Conservation (phyloP, 139 green algal genomes). For the Trebouxia sp. region DNA sequence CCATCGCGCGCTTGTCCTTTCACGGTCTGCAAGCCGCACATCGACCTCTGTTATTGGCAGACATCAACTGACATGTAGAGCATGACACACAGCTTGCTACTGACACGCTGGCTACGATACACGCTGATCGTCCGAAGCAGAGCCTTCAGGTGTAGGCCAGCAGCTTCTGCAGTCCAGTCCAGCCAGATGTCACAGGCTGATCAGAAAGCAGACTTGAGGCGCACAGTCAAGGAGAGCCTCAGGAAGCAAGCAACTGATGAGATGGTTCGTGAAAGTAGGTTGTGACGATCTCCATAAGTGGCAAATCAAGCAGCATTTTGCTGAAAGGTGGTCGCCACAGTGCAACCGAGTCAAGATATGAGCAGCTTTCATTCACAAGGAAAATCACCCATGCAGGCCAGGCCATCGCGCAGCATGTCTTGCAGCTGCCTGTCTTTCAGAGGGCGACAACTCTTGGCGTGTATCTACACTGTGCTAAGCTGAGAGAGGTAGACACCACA, state of each 20-base stretch:
- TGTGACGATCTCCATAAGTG: neutral
- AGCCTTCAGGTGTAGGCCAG: too few relatives aligned
- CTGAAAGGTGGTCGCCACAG: neutral
- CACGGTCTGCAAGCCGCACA: too few relatives aligned
- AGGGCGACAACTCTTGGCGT: slow-evolving; percentile 44
- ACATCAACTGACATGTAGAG: too few relatives aligned
- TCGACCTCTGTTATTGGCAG: too few relatives aligned
- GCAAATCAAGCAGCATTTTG: neutral
- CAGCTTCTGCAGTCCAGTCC: neutral
- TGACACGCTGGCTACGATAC: too few relatives aligned
- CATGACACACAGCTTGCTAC: too few relatives aligned
- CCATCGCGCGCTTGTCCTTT: too few relatives aligned
- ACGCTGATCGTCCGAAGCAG: too few relatives aligned
- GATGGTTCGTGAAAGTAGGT: slow-evolving; percentile 37
- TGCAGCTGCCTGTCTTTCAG: slow-evolving; percentile 45
- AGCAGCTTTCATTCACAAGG: neutral
- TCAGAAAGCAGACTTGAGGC: slow-evolving; percentile 35
- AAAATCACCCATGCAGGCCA: slow-evolving; percentile 32
- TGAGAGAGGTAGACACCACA: slow-evolving; percentile 76
- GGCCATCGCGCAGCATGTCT: slow-evolving; percentile 42
- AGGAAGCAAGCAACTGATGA: slow-evolving; percentile 19
- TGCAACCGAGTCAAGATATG: too few relatives aligned
- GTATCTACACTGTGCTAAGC: slow-evolving; percentile 65
- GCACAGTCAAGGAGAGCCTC: slow-evolving; percentile 33
- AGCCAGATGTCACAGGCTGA: neutral